These are phyloP conservation scores for Suillus fuscotomentosus DNA, from an alignment of 768 basidiomycete species.

Conservation along the genomic window DNA sequence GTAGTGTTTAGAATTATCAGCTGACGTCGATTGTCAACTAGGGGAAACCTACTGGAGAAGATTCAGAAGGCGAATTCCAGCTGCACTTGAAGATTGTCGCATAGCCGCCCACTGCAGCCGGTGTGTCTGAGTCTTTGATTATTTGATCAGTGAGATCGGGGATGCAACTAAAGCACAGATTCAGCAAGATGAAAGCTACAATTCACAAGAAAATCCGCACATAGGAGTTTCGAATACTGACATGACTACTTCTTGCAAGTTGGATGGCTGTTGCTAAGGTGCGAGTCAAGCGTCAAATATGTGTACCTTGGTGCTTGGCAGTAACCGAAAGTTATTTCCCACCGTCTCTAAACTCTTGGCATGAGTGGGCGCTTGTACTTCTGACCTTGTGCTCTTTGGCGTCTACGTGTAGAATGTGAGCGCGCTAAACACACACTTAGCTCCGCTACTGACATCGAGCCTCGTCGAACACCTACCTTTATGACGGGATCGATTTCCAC, in stretches of 20 bases:
- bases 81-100: slow-evolving; percentile 41
- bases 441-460: slow-evolving; percentile 84
- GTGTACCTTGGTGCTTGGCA: background rate
- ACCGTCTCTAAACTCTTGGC: background rate
- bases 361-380: slow-evolving; percentile 28
- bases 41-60: background rate
- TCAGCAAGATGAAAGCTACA: background rate
- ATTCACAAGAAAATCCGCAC: background rate
- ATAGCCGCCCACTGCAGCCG: slow-evolving; percentile 41
- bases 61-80: slow-evolving; percentile 17
- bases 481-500: slow-evolving; percentile 96
- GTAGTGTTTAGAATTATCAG: background rate
- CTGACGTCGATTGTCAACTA: too few species aligned
- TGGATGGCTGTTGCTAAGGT: background rate
- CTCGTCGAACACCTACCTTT: slow-evolving; percentile 87
- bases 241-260: background rate
- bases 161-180: background rate
- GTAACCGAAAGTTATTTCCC: background rate
- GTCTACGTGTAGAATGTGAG: slow-evolving; percentile 96
- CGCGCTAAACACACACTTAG: slow-evolving; percentile 98
- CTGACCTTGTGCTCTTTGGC: slow-evolving; percentile 93
- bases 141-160: slow-evolving; percentile 3
- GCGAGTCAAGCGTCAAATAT: background rate
- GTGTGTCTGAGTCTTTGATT: slow-evolving; percentile 19
- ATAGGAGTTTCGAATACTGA: background rate